These are phyloP conservation scores for Metschnikowia drakensbergensis DNA, from an alignment of 805 yeast genomes.

Conservation along the genomic window DNA sequence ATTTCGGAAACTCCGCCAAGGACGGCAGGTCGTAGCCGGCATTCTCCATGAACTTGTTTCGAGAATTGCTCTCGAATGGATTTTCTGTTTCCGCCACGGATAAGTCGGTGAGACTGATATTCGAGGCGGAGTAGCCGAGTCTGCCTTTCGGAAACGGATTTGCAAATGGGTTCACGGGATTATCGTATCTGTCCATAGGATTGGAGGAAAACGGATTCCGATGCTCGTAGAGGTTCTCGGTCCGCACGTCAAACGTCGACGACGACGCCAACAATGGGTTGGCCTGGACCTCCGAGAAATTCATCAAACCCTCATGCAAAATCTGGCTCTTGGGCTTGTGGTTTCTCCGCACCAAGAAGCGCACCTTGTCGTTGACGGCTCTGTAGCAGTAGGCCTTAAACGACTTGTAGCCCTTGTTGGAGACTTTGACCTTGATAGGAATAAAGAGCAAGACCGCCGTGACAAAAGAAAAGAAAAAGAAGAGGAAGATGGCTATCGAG, in stretches of 20 bases:
- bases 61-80: slow-evolving; percentile 6
- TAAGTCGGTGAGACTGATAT: slow-evolving; percentile 1
- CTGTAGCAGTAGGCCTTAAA: slow-evolving; percentile 61
- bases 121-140: slow-evolving; percentile 1
- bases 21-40: not conserved
- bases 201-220: not conserved
- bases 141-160: not conserved
- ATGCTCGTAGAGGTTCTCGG: not conserved
- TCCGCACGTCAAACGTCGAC: slow-evolving; percentile 13
- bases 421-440: slow-evolving; percentile 48
- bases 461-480: slow-evolving; percentile 55
- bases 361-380: slow-evolving; percentile 55
- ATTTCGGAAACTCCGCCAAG: not conserved
- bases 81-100: slow-evolving; percentile 7
- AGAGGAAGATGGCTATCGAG: slow-evolving; percentile 69
- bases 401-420: slow-evolving; percentile 36
- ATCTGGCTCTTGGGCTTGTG: slow-evolving; percentile 36
- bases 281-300: slow-evolving; percentile 21
- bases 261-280: slow-evolving; percentile 25
- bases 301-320: slow-evolving; percentile 28
- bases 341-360: slow-evolving; percentile 44
- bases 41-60: not conserved
- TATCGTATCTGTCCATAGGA: slow-evolving; percentile 1
- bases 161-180: not conserved
- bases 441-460: slow-evolving; percentile 51